phyloP scores from a whole-genome alignment of 108 stramenopile species.

The Nitzschia putrida region DNA sequence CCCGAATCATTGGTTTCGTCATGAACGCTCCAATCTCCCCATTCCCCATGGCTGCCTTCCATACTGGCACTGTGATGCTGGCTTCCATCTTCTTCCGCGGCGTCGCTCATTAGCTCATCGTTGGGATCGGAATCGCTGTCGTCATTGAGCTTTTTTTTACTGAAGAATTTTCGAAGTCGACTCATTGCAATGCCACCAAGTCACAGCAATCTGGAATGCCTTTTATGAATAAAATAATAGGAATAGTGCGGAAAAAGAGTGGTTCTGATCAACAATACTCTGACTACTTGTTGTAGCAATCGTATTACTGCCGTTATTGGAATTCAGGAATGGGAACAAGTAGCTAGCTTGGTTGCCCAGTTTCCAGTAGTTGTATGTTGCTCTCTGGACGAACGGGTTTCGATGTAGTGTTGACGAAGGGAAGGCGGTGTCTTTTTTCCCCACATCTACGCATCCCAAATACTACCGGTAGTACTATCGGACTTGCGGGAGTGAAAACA shows the following conservation, averaged over 20 bases:
- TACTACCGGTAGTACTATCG: not conserved
- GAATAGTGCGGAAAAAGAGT: not conserved
- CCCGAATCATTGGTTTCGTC: not conserved
- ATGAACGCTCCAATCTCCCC: conserved; percentile 18
- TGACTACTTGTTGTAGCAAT: too few relatives aligned
- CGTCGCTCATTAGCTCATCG: conserved; percentile 8
- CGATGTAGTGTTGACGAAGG: too few relatives aligned
- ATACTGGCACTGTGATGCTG: not conserved
- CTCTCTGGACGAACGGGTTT: too few relatives aligned
- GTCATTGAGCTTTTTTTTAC: not conserved
- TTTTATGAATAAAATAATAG: too few relatives aligned
- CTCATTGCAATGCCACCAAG: not conserved
- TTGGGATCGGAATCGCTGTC: conserved; percentile 10
- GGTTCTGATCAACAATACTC: not conserved
- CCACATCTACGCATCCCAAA: too few relatives aligned
- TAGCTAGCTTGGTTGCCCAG: too few relatives aligned
- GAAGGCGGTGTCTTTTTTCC: too few relatives aligned
- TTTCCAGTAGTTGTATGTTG: too few relatives aligned
- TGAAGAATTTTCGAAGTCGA: conserved; percentile 3
- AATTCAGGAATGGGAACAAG: too few relatives aligned
- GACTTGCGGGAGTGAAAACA: too few relatives aligned
- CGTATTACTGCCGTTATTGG: too few relatives aligned
- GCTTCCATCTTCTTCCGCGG: conserved; percentile 3
- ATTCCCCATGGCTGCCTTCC: not conserved
- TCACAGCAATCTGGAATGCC: too few relatives aligned